Evolutionary conservation across 345 rosid genomes (phyloP).

Genomic region (Populus simonii): DNA sequence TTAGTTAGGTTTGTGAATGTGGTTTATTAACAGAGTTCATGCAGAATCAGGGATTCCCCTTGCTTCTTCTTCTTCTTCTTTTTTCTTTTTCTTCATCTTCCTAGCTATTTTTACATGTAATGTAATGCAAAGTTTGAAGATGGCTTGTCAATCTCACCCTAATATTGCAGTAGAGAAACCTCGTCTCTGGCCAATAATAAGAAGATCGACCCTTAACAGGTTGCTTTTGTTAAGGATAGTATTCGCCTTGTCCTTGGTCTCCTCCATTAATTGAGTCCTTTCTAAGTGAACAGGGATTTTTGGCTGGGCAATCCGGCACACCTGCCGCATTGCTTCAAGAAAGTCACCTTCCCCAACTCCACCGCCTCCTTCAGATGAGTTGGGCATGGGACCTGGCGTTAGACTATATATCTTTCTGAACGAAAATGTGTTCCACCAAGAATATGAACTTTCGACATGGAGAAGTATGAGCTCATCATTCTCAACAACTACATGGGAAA

Average conservation of each 20-base stretch:
- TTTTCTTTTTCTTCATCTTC: background rate
- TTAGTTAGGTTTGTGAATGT: background rate
- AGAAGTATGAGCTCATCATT: constrained; percentile 63
- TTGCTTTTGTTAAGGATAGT: constrained; percentile 51
- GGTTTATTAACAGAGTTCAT: background rate
- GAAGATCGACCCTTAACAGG: constrained; percentile 49
- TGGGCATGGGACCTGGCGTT: background rate
- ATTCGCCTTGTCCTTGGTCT: constrained; percentile 50
- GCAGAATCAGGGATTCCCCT: background rate
- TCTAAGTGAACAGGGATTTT: constrained; percentile 41
- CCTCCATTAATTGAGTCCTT: constrained; percentile 34
- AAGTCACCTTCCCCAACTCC: constrained; percentile 46
- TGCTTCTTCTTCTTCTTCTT: no score
- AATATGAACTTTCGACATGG: constrained; percentile 42
- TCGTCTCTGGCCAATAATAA: constrained; percentile 67
- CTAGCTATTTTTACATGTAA: background rate
- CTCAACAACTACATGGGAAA: constrained; percentile 62
- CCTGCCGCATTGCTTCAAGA: constrained; percentile 64
- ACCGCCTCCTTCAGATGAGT: constrained; percentile 9
- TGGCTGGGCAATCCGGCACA: constrained; percentile 60
- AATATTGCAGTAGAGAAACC: constrained; percentile 62
- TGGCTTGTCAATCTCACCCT: constrained; percentile 44
- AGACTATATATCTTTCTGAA: constrained; percentile 35
- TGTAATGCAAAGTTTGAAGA: background rate
- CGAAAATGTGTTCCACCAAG: constrained; percentile 61